Evolutionary conservation across 768 basidiomycete genomes (phyloP), one percentile per base, ranked within the genome.

Genomic region (Dentipellis sp.): DNA sequence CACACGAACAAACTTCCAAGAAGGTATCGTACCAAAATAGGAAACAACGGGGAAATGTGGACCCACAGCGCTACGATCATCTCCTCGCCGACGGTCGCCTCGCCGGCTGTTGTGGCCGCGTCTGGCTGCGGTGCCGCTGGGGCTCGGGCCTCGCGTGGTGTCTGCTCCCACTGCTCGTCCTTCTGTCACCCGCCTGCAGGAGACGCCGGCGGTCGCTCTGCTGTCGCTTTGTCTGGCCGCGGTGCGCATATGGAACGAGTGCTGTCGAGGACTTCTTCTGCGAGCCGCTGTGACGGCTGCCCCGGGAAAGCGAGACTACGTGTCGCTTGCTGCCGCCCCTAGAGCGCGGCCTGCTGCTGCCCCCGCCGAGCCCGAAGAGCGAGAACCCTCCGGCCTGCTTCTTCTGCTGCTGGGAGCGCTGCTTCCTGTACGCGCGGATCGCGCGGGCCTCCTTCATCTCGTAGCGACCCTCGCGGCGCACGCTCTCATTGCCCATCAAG

Each of bases 381-480:
- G 55, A 47, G 50, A 60, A 55, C 22, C 52, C 53, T 5, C 56
- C 56, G 29, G 21, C 40, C 36, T 16, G 34, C 37, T 29, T 40
- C 17, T 52, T 40, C 14, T 17, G 22, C 8, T 42, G 12, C 38
- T 53, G 39, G 6, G 52, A 21, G 10, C 46, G 51, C 37, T 59
- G 23, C 23, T 51, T 21, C 14, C 38, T 11, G 23, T 50, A 52
- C 8, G 34, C 39, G 10, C 61, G 61, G 1, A 34, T 5, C 10
- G 54, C 56, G 4, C 56, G 53, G 16, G 61, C 61, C 54, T 53
- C 53, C 52, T 57, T 62, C 61, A 62, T 62, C 59, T 62, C 61
- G 29, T 38, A 34, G 39, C 61, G 59, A 38, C 61, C 61, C 29
- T 35, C 51, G n/a, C 56, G 61, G 39, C 61, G 61, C 36, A 57